A percentile compares a stretch with the other conserved stretches of the same genome.
Evolutionary conservation across 257 asterid genomes (phyloP).

Genomic region (Plantago ovata): DNA sequence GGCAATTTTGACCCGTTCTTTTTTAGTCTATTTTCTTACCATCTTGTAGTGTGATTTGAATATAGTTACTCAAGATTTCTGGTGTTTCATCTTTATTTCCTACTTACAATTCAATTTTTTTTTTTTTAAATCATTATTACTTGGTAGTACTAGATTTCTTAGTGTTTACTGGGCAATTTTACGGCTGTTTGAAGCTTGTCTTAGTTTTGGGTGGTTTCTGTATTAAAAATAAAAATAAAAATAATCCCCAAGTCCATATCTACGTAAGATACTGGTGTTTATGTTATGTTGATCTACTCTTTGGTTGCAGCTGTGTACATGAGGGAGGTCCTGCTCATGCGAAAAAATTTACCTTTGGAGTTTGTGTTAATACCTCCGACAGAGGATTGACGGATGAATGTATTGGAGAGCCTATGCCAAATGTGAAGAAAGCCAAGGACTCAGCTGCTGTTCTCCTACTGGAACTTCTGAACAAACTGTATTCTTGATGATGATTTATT

Average conservation of each 20-base stretch:
- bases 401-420: slow-evolving; percentile 95
- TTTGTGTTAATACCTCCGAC: slow-evolving; percentile 81
- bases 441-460: slow-evolving; percentile 85
- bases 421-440: slow-evolving; percentile 97
- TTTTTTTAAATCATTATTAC: no score
- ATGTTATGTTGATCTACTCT: background rate
- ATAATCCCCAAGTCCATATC: background rate
- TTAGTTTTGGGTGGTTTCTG: no score
- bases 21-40: no score
- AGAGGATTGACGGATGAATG: slow-evolving; percentile 95
- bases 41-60: no score
- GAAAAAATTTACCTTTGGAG: slow-evolving; percentile 83
- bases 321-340: slow-evolving; percentile 99
- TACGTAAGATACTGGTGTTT: background rate
- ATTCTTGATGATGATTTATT: slow-evolving; percentile 30
- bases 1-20: no score
- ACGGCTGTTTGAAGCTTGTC: no score
- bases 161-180: no score
- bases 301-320: slow-evolving; percentile 51
- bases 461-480: slow-evolving; percentile 73
- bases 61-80: no score
- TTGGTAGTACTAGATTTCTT: no score
- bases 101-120: no score
- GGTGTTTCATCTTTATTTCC: no score
- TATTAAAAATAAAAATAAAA: no score